phyloP scores from a whole-genome alignment of 371 early-diverging fungal genomes.

The Mucor velutinosus region DNA sequence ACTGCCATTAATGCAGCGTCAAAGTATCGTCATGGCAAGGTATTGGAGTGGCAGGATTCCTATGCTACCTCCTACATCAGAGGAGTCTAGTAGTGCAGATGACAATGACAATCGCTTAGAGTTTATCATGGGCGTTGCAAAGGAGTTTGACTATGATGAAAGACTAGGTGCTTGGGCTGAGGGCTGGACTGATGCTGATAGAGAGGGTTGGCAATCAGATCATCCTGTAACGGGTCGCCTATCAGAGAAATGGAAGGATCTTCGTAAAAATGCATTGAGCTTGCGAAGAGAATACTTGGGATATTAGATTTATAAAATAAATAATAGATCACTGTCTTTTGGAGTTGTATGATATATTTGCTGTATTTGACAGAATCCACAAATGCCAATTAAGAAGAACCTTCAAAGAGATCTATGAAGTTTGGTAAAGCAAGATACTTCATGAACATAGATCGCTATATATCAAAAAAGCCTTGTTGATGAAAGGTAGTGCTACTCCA shows the following conservation, averaged over 20 bases:
- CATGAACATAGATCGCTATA: not conserved
- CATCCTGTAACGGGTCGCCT: constrained; percentile 29
- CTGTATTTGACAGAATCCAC: not conserved
- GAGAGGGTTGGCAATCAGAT: constrained; percentile 23
- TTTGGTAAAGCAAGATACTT: not conserved
- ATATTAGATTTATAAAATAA: constrained; percentile 19
- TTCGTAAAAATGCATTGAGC: constrained; percentile 21
- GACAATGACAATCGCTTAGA: constrained; percentile 7
- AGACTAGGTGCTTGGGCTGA: constrained; percentile 42
- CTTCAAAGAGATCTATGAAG: not conserved
- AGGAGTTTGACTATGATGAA: constrained; percentile 36
- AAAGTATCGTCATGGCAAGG: constrained; percentile 50
- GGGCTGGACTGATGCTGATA: constrained; percentile 11
- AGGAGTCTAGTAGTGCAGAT: constrained; percentile 11
- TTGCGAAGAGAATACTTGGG: constrained; percentile 38
- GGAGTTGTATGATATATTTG: not conserved
- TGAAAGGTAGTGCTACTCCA: not conserved
- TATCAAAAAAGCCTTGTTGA: not conserved
- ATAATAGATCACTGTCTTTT: not conserved
- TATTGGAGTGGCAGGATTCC: constrained; percentile 47
- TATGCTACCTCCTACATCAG: constrained; percentile 1
- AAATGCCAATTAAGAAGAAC: not conserved
- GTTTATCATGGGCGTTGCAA: constrained; percentile 20
- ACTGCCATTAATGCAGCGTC: constrained; percentile 59
- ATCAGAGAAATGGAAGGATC: constrained; percentile 29